Conservation (phyloP, 257 asterid genomes). For the Rhazya stricta region DNA sequence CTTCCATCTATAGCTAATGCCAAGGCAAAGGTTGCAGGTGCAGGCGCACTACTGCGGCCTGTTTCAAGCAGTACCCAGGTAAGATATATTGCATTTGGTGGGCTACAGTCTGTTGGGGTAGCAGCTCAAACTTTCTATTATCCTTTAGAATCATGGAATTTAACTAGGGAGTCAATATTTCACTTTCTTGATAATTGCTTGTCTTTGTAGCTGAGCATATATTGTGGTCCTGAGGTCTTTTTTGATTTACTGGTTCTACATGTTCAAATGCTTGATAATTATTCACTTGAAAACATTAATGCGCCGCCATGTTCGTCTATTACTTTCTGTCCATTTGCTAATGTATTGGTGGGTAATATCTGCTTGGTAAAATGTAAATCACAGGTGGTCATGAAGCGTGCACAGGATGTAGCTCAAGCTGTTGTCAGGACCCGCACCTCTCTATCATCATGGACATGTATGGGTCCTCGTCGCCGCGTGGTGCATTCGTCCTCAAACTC, state of each 20-base stretch:
- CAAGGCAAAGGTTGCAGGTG: slow-evolving; percentile 79
- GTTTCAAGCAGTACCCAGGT: slow-evolving; percentile 88
- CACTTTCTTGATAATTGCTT: neutral
- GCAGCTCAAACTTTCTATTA: neutral
- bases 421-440: slow-evolving; percentile 73
- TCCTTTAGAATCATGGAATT: neutral
- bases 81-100: slow-evolving; percentile 10
- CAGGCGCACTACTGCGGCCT: slow-evolving; percentile 83
- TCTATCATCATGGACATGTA: slow-evolving; percentile 75
- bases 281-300: neutral
- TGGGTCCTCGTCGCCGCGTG: slow-evolving; percentile 82
- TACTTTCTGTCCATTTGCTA: neutral
- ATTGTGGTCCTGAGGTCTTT: neutral
- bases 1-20: slow-evolving; percentile 77
- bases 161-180: neutral
- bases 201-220: neutral
- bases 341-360: slow-evolving; percentile 13
- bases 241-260: neutral
- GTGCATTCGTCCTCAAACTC: slow-evolving; percentile 34
- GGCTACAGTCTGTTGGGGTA: neutral
- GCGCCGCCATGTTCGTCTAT: neutral
- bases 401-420: slow-evolving; percentile 89
- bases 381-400: slow-evolving; percentile 85
- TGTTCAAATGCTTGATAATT: neutral
- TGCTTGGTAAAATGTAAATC: slow-evolving; percentile 8